Base-by-base conservation (phyloP, 192 early-diverging fungal genomes). In the Pecoramyces ruminantium region DNA sequence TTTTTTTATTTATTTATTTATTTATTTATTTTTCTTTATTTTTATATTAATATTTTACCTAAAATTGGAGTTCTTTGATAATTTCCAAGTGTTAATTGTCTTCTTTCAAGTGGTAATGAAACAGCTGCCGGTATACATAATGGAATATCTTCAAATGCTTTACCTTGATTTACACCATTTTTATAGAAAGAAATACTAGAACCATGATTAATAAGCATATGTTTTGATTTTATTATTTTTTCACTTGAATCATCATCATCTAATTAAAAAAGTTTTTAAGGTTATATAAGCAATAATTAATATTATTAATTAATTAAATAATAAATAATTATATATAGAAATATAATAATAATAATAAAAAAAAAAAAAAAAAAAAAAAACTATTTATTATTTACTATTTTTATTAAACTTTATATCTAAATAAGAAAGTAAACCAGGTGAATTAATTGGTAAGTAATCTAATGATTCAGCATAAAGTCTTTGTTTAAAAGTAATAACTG, bases 151-250 rank as follows among this genome's bases (percentile, higher is more conserved):
- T 88, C 80, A 79, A 87, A 92, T 82, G 90, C 87, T 4, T 87
- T 83, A 21, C 91, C 92, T 79, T 88, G 86, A 29, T 84, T 88
- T 25, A 87, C 81, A 15, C 91, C 92, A 40, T 92, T 92, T 81
- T 92, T 92, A 83, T 89, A 92, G 1, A 90, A 81, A 38, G 84
- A 85, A 29, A 92, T 92, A 77, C 87, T 85, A 17, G 92, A 92
- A 14, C 86, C 90, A 11, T 83, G 84, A 27, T 91, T 82, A 15
- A 67, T 1, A 11, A 67, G 17, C 51, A 67, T 67, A 67, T 67
- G 51, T 27, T 67, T 67, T 67, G 51, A 67, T 67, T 67, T 67
- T 67, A 67, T 67, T 67, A 67, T 67, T 67, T 67, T 67, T 67
- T 67, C 51, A 67, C 25, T 67, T 67, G 51, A 67, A 67, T 67